A percentile compares a stretch with the other conserved stretches of the same genome.
These are phyloP conservation scores for Capronia epimyces DNA, from an alignment of 2,329 filamentous ascomycete species.

Conservation along the genomic window DNA sequence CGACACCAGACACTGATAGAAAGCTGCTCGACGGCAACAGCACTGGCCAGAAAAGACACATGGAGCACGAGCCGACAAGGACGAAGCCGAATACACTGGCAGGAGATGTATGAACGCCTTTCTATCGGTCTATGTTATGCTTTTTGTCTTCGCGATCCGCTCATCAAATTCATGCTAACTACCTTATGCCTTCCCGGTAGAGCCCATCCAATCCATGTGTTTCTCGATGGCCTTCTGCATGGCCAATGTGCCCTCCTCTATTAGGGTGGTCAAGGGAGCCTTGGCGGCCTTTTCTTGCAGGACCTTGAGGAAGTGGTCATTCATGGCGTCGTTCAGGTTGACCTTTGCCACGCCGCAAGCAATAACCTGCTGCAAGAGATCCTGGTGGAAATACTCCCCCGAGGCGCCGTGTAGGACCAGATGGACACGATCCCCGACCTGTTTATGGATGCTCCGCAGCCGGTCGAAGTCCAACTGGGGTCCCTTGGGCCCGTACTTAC, in stretches of 20 bases:
- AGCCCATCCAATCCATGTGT: slow-evolving; percentile 50
- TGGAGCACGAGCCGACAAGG: no score
- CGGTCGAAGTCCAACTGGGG: slow-evolving; percentile 38
- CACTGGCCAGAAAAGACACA: no score
- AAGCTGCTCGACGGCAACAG: no score
- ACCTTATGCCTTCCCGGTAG: slow-evolving; percentile 37
- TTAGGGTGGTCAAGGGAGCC: slow-evolving; percentile 48
- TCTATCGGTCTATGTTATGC: no score
- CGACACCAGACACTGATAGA: no score
- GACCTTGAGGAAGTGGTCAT: slow-evolving; percentile 43
- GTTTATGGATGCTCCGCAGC: slow-evolving; percentile 45
- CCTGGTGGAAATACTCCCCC: slow-evolving; percentile 52
- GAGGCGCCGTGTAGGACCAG: slow-evolving; percentile 57
- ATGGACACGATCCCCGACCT: slow-evolving; percentile 46
- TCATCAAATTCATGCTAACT: background rate
- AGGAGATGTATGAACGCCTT: no score
- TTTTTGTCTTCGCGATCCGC: no score
- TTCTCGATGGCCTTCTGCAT: slow-evolving; percentile 54
- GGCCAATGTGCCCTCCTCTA: slow-evolving; percentile 51
- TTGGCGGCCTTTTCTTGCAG: slow-evolving; percentile 47
- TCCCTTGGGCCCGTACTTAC: slow-evolving; percentile 54
- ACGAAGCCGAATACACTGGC: no score
- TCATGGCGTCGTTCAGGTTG: slow-evolving; percentile 36
- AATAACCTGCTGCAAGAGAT: slow-evolving; percentile 52
- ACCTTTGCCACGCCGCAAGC: slow-evolving; percentile 52